phyloP scores from a whole-genome alignment of 768 basidiomycete genomes.

The Mycena maculata region DNA sequence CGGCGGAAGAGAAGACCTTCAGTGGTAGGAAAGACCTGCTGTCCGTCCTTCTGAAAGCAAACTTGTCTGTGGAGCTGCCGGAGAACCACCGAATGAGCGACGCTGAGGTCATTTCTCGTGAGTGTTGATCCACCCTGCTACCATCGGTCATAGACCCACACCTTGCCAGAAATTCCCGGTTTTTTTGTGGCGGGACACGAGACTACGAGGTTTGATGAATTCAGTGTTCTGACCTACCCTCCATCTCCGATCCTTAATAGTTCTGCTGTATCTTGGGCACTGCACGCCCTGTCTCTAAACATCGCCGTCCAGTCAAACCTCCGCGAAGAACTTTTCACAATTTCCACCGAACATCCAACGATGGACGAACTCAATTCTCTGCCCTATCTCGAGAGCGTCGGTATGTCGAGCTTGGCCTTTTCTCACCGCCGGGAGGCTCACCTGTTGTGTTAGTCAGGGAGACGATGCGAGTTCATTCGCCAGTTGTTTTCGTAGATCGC shows the following conservation, averaged over 20 bases:
- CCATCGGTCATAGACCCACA: constrained; percentile 42
- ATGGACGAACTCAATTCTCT: constrained; percentile 56
- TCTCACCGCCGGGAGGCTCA: too few relatives aligned
- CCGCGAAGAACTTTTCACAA: constrained; percentile 53
- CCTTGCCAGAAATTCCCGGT: constrained; percentile 47
- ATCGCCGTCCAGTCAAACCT: constrained; percentile 55
- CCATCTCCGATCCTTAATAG: not conserved
- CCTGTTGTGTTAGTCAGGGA: constrained; percentile 5
- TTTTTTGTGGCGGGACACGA: constrained; percentile 53
- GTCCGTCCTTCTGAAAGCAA: not conserved
- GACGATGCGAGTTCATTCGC: constrained; percentile 29
- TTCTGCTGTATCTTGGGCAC: constrained; percentile 48
- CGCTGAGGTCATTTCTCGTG: not conserved
- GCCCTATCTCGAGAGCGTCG: constrained; percentile 52
- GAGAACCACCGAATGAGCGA: not conserved
- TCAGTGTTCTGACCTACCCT: too few relatives aligned
- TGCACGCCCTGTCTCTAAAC: constrained; percentile 53
- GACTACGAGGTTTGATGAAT: constrained; percentile 30
- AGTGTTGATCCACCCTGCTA: not conserved
- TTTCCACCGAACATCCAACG: constrained; percentile 47
- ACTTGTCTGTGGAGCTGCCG: not conserved
- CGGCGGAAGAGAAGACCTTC: constrained; percentile 25
- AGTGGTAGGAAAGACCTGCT: constrained; percentile 50
- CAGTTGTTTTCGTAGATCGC: constrained; percentile 40
- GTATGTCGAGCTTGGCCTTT: too few relatives aligned